Evolutionary conservation across 2,329 filamentous ascomycete genomes (phyloP), one percentile per base, ranked within the genome.

Genomic region (Chaetomium sp.): DNA sequence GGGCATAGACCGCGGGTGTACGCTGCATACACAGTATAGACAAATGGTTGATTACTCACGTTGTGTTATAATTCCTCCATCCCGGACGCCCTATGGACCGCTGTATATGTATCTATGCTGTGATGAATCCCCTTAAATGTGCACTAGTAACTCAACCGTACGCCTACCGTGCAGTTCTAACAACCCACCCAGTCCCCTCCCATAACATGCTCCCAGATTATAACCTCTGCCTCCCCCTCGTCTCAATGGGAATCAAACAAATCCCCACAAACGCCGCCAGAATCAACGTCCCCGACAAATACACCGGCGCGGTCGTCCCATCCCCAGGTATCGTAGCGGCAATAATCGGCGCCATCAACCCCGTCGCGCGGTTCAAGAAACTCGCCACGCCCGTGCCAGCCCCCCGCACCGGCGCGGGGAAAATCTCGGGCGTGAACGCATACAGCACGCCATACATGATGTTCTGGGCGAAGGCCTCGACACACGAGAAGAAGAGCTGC

Each of bases 401-500:
- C 5, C 87, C 87, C 36, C 87, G 76, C 27, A 86, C 81, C 0
- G 86, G 85, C 0, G 86, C 84, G 0, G 87, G 86, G 70, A 91
- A 89, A 34, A 89, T 81, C 65, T 90, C 87, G 0, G 87, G 87
- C 0, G 87, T 89, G 67, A 88, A 90, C 6, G 86, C 85, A 67
- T 89, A 90, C 1, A 91, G 72, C 1, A 89, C 85, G 55, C 86
- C 86, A 70, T 89, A 89, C 82, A 87, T 87, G 71, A 88, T 85
- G 66, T 88, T 88, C 70, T 88, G 85, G 61, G 83, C 80, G 67
- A 89, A 88, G 9, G 86, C 83, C 67, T 87, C 82, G 60, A 86
- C 74, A 59, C 82, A 88, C 0, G 80, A 83, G 67, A 87, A 87
- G 50, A 77, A 76, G 41, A 89, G 78, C 71, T 88, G 84, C 57